Evolutionary conservation across 371 early-diverging fungal species (phyloP).

Genomic region (Mucor indicus): DNA sequence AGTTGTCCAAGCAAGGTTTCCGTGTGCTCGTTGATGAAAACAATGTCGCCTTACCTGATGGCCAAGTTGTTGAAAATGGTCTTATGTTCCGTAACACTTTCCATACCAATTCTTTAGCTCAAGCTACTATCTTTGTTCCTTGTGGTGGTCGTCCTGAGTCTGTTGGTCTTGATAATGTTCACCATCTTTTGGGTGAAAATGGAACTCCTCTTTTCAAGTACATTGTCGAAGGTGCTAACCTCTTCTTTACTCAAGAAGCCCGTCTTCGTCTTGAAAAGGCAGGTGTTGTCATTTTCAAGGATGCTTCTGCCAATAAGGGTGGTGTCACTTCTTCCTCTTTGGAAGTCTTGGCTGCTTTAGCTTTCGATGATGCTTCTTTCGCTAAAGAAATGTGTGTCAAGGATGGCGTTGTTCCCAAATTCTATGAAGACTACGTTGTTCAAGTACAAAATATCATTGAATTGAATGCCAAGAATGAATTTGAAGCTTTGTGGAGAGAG

Average conservation of each 20-base stretch:
- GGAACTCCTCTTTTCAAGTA: conserved; percentile 94
- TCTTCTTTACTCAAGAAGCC: conserved; percentile 98
- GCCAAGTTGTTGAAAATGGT: conserved; percentile 85
- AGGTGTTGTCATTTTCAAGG: conserved; percentile 94
- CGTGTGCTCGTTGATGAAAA: conserved; percentile 91
- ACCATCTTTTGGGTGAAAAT: conserved; percentile 69
- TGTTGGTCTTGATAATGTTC: conserved; percentile 91
- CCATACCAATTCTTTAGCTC: conserved; percentile 81
- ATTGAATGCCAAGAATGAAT: conserved; percentile 91
- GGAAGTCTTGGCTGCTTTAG: conserved; percentile 94
- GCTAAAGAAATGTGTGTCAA: conserved; percentile 88
- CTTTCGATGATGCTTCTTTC: conserved; percentile 91
- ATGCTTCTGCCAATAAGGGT: conserved; percentile 98
- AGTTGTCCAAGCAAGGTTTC: conserved; percentile 85
- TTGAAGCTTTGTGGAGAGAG: conserved; percentile 94
- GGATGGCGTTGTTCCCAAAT: conserved; percentile 69
- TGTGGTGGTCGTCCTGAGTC: conserved; percentile 98
- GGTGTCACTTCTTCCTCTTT: conserved; percentile 97
- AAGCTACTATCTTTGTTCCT: conserved; percentile 92
- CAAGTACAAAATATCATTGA: conserved; percentile 92
- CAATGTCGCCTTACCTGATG: conserved; percentile 85
- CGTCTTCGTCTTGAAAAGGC: conserved; percentile 93
- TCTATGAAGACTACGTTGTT: conserved; percentile 90
- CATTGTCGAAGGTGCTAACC: conserved; percentile 97
- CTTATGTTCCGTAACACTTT: conserved; percentile 95